A percentile compares a stretch with the other conserved stretches of the same genome.
Evolutionary conservation across 2,329 filamentous ascomycete species (phyloP).

Genomic region (Cercospora janseana): DNA sequence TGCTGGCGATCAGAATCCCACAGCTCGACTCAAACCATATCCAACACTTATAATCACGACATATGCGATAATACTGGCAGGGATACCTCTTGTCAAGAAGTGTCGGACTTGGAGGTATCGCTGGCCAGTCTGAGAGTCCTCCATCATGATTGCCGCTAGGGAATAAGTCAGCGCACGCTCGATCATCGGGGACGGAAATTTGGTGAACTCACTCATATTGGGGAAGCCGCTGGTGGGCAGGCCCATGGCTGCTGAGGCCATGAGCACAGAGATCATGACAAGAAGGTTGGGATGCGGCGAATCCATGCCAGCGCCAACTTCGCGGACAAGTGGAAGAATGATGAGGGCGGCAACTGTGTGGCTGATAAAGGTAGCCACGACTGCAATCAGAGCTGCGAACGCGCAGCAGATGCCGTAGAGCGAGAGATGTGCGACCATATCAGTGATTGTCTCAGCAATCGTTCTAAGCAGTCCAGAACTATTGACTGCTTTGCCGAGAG

Average conservation of each 20-base stretch:
- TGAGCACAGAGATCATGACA: conserved; percentile 91
- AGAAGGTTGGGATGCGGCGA: conserved; percentile 90
- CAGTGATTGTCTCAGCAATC: conserved; percentile 74
- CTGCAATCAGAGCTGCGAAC: conserved; percentile 78
- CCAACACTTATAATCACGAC: conserved; percentile 82
- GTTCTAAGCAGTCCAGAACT: conserved; percentile 89
- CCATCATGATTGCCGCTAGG: conserved; percentile 98
- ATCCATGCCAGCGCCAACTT: conserved; percentile 81
- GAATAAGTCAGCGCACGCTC: conserved; percentile 15
- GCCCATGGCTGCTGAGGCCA: conserved; percentile 98
- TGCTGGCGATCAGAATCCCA: conserved; percentile 54
- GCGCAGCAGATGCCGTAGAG: conserved; percentile 84
- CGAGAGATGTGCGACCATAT: conserved; percentile 70
- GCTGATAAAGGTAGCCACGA: conserved; percentile 95
- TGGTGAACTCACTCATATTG: conserved; percentile 88
- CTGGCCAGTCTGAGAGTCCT: conserved; percentile 85
- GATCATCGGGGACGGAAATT: background rate
- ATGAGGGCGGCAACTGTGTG: conserved; percentile 96
- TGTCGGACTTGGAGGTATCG: conserved; percentile 89
- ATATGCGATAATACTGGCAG: conserved; percentile 78
- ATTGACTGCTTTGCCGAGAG: conserved; percentile 89
- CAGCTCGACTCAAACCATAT: conserved; percentile 82
- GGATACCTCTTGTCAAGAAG: conserved; percentile 91
- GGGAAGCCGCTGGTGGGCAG: conserved; percentile 94
- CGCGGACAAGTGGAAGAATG: conserved; percentile 82